Percentiles rank a stretch among this genome's conserved stretches.
Conservation (phyloP, 352 stramenopile species). For the Pythium pectinolyticum region DNA sequence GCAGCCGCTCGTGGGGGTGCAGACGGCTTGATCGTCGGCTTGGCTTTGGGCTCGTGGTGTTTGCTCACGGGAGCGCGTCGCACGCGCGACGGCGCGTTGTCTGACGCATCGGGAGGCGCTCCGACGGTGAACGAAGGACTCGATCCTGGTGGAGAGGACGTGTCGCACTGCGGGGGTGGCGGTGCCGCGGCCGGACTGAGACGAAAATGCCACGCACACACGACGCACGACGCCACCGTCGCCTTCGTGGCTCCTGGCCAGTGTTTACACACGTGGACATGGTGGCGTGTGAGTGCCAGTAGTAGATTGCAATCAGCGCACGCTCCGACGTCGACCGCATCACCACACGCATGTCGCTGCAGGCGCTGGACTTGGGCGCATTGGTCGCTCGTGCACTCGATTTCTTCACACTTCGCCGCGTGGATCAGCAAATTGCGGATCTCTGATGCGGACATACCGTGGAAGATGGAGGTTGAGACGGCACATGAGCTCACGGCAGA, state of each 20-base stretch:
- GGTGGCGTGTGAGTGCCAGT: constrained; percentile 4
- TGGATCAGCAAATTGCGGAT: constrained; percentile 1
- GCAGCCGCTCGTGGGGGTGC: neutral
- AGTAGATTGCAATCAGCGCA: constrained; percentile 1
- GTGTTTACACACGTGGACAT: constrained; percentile 1
- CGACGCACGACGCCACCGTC: neutral
- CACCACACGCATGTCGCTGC: neutral
- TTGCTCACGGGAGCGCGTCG: neutral
- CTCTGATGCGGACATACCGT: neutral
- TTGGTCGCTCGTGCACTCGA: neutral
- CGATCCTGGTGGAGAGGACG: neutral
- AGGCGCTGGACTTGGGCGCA: neutral
- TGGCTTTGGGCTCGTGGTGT: neutral
- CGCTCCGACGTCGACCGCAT: neutral
- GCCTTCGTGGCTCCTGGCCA: neutral
- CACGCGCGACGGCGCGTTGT: neutral
- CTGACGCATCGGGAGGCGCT: neutral
- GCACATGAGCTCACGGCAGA: neutral
- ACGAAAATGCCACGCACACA: constrained; percentile 1
- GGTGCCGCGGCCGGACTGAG: neutral
- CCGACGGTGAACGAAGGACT: neutral
- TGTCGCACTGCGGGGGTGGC: neutral
- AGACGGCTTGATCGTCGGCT: neutral
- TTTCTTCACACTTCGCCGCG: neutral
- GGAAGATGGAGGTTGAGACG: neutral